A percentile compares a stretch with the other conserved stretches of the same genome.
phyloP scores from a whole-genome alignment of 495 filamentous ascomycete genomes.

The Penicillium pulvis region DNA sequence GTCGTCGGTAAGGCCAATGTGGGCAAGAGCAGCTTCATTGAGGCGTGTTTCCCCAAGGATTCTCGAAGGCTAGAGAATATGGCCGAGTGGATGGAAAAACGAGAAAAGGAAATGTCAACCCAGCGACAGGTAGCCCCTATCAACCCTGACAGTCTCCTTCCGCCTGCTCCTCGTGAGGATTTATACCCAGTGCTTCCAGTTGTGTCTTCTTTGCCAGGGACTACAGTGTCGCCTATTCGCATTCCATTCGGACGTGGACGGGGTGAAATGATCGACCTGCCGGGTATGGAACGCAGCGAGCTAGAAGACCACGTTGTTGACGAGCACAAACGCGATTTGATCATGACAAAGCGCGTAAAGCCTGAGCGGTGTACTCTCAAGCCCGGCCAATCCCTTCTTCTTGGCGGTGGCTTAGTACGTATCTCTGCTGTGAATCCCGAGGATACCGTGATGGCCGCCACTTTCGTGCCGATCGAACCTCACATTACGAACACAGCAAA shows the following conservation, averaged over 20 bases:
- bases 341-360: conserved; percentile 72
- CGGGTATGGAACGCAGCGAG: conserved; percentile 74
- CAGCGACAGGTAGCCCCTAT: conserved; percentile 18
- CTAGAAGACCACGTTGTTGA: conserved; percentile 68
- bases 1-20: conserved; percentile 98
- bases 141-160: conserved; percentile 57
- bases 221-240: conserved; percentile 91
- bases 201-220: conserved; percentile 85
- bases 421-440: conserved; percentile 73
- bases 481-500: conserved; percentile 81
- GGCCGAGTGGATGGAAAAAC: conserved; percentile 35
- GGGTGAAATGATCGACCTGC: conserved; percentile 94
- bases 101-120: conserved; percentile 22
- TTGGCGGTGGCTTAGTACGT: conserved; percentile 82
- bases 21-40: conserved; percentile 90
- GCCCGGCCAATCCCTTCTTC: conserved; percentile 77
- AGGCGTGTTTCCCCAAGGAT: conserved; percentile 82
- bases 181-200: conserved; percentile 78
- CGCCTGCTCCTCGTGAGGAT: conserved; percentile 70
- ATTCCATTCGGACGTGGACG: conserved; percentile 80
- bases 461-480: conserved; percentile 71
- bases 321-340: conserved; percentile 62
- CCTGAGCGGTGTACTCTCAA: conserved; percentile 72
- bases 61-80: conserved; percentile 51
- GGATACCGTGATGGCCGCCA: conserved; percentile 67